Evolutionary conservation across 2,329 filamentous ascomycete species (phyloP), one percentile per base, ranked within the genome.

Genomic region (Fusarium annulatum): DNA sequence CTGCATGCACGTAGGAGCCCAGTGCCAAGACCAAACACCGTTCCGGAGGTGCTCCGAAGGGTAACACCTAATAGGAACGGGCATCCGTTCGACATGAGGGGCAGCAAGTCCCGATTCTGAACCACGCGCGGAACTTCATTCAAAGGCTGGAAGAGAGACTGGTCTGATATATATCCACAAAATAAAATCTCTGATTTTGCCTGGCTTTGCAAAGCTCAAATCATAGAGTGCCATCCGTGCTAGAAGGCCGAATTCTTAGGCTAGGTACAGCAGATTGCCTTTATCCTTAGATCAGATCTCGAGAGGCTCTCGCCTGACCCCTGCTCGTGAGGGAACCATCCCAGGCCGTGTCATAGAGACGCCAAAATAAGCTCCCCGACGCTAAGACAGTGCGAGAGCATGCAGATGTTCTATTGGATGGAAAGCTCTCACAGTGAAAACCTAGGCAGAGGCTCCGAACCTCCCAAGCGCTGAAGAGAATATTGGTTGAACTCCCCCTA

Each of bases 1-100:
- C 51, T 28, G 28, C 42, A 55, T 68, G 26, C 33, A 39, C 23
- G 21, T 30, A n/a, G 49, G 19, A 45, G 36, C 52, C 26, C 23
- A 45, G 19, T 19, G 28, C 57, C 45, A 64, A 69, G 65, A 26
- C 45, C 14, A 34, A 21, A 46, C 16, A 46, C 36, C 21, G 21
- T 38, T 38, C 51, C 58, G 58, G 65, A 69, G 65, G 39, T 58
- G 19, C 45, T 69, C 65, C 67, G 67, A 42, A 67, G 19, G 26
- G 52, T 21, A 53, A 39, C 14, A 18, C n/a, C 23, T 36, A 45
- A 30, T 41, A 41, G 28, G 16, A 51, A n/a, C 39, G 43, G 23
- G 11, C 33, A 60, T 60, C 43, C n/a, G 33, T 63, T 9, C 14
- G 26, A 39, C 7, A 43, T 39, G 9, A 23, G 38, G 39, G 46